Evolutionary conservation across 345 rosid genomes (phyloP).

Genomic region (Hypericum perforatum): DNA sequence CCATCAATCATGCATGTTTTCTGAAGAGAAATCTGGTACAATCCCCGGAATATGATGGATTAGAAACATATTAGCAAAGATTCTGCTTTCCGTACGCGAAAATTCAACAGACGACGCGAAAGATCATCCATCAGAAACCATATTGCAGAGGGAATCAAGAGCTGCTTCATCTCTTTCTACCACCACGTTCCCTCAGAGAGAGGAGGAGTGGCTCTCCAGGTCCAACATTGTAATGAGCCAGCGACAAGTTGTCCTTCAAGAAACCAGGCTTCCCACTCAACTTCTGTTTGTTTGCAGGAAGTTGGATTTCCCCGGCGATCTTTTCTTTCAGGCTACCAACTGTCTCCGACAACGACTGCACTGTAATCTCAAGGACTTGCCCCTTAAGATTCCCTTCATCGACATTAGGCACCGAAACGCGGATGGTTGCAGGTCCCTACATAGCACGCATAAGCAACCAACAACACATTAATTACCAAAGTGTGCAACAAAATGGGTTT

Average conservation of each 20-base stretch:
- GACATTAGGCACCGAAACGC: slow-evolving; percentile 52
- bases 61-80: neutral
- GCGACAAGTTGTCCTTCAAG: slow-evolving; percentile 81
- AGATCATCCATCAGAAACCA: slow-evolving; percentile 15
- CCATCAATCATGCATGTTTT: no score
- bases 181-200: slow-evolving; percentile 77
- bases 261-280: slow-evolving; percentile 84
- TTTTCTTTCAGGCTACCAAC: slow-evolving; percentile 86
- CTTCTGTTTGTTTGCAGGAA: slow-evolving; percentile 81
- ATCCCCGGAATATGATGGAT: slow-evolving; percentile 10
- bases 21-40: slow-evolving; percentile 14
- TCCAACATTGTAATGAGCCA: slow-evolving; percentile 70
- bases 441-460: slow-evolving; percentile 4
- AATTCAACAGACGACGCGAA: neutral
- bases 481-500: neutral
- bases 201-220: slow-evolving; percentile 52
- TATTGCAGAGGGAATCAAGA: slow-evolving; percentile 9
- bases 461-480: neutral
- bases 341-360: slow-evolving; percentile 65
- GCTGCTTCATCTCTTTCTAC: slow-evolving; percentile 60
- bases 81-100: slow-evolving; percentile 3
- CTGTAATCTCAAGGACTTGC: slow-evolving; percentile 55
- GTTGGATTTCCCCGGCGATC: slow-evolving; percentile 79
- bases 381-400: slow-evolving; percentile 78
- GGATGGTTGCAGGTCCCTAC: slow-evolving; percentile 61